Percentiles rank a stretch among this genome's conserved stretches.
Evolutionary conservation across 2,329 filamentous ascomycete genomes (phyloP).

Genomic region (Hyphodiscus sp.): DNA sequence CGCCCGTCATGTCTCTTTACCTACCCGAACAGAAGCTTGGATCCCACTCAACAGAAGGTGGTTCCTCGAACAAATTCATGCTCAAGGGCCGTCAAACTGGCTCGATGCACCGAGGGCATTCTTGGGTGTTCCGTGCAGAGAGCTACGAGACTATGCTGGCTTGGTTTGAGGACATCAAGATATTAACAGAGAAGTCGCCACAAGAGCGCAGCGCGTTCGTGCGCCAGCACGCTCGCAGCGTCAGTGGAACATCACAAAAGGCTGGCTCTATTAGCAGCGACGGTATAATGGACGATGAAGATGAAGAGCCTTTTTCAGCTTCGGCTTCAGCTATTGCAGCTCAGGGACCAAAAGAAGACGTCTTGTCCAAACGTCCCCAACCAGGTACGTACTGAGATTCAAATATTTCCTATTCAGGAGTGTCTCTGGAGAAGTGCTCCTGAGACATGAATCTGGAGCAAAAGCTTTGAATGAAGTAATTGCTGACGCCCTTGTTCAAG

Average conservation of each 20-base stretch:
- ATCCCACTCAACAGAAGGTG: conserved; percentile 75
- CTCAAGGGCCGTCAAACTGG: conserved; percentile 94
- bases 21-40: conserved; percentile 93
- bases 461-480: no score
- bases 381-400: conserved; percentile 42
- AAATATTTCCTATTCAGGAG: no score
- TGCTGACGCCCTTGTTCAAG: no score
- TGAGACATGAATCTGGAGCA: no score
- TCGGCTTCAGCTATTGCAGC: conserved; percentile 47
- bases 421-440: no score
- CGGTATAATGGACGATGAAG: conserved; percentile 69
- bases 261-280: conserved; percentile 66
- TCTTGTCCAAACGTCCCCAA: conserved; percentile 62
- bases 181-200: conserved; percentile 78
- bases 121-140: conserved; percentile 66
- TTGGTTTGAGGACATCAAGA: conserved; percentile 92
- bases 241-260: conserved; percentile 58
- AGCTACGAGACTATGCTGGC: conserved; percentile 92
- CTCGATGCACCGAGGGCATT: conserved; percentile 76
- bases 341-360: conserved; percentile 43
- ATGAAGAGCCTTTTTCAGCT: conserved; percentile 56
- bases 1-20: conserved; percentile 93
- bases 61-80: conserved; percentile 94
- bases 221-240: conserved; percentile 69
- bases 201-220: conserved; percentile 87